These are phyloP conservation scores for Senna tora DNA, from an alignment of 306 rosid genomes.

Conservation along the genomic window DNA sequence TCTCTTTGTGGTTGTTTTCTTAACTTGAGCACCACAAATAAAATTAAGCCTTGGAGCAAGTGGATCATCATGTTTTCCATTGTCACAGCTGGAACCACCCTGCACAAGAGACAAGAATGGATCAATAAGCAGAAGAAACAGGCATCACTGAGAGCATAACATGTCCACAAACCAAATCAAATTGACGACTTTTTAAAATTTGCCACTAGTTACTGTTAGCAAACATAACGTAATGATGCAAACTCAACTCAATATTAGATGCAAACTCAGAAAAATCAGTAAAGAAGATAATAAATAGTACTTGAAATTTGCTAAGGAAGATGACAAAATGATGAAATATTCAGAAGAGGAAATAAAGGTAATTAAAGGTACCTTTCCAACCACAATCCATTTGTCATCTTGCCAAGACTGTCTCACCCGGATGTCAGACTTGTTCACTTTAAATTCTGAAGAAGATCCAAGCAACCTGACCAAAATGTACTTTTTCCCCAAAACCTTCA, in stretches of 20 bases:
- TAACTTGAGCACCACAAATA: slow-evolving; percentile 45
- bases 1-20: slow-evolving; percentile 46
- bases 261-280: slow-evolving; percentile 12
- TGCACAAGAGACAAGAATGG: slow-evolving; percentile 44
- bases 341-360: slow-evolving; percentile 18
- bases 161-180: slow-evolving; percentile 5
- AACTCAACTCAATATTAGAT: slow-evolving; percentile 32
- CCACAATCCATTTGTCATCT: slow-evolving; percentile 74
- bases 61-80: slow-evolving; percentile 42
- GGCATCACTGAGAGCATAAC: slow-evolving; percentile 29
- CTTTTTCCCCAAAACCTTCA: slow-evolving; percentile 63
- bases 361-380: slow-evolving; percentile 67
- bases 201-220: too few species aligned
- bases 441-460: slow-evolving; percentile 76
- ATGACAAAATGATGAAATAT: slow-evolving; percentile 12
- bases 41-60: slow-evolving; percentile 38
- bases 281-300: slow-evolving; percentile 23
- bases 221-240: too few species aligned
- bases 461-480: slow-evolving; percentile 69
- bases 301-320: slow-evolving; percentile 27
- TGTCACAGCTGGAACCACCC: slow-evolving; percentile 59
- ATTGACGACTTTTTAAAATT: not conserved
- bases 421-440: slow-evolving; percentile 70
- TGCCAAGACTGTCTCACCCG: slow-evolving; percentile 83
- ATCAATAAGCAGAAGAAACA: slow-evolving; percentile 26